Evolutionary conservation across 352 stramenopile genomes (phyloP).

Genomic region (Plasmopara muralis): DNA sequence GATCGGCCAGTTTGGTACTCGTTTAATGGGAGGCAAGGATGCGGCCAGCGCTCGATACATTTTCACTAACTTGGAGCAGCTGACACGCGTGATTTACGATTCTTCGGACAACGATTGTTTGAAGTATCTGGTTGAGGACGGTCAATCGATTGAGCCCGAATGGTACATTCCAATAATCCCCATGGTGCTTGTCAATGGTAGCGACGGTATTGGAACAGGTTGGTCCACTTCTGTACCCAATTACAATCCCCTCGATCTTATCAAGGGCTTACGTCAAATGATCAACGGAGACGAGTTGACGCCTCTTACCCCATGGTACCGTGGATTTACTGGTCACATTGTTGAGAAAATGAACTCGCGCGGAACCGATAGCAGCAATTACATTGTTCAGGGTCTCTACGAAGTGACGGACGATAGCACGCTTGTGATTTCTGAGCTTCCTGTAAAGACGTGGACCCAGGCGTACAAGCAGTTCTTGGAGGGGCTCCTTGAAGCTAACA

Average conservation of each 20-base stretch:
- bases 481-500: conserved; percentile 76
- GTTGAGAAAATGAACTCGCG: conserved; percentile 57
- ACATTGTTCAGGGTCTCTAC: conserved; percentile 80
- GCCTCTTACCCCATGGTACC: conserved; percentile 87
- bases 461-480: conserved; percentile 95
- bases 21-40: conserved; percentile 96
- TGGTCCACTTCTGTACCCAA: conserved; percentile 90
- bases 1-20: conserved; percentile 96
- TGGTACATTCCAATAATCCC: conserved; percentile 96
- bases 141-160: conserved; percentile 88
- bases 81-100: conserved; percentile 85
- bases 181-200: conserved; percentile 95
- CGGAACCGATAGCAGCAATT: conserved; percentile 53
- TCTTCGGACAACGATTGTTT: conserved; percentile 87
- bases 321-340: conserved; percentile 88
- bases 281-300: conserved; percentile 52
- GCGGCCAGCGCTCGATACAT: conserved; percentile 91
- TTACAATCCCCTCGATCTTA: conserved; percentile 90
- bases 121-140: conserved; percentile 89
- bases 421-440: conserved; percentile 94
- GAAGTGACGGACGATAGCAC: conserved; percentile 83
- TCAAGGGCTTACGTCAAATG: conserved; percentile 63
- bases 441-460: conserved; percentile 94
- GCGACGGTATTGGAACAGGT: conserved; percentile 96
- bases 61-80: conserved; percentile 87